Conservation (phyloP, 2,329 filamentous ascomycete genomes). For the Penicillium glabrum region DNA sequence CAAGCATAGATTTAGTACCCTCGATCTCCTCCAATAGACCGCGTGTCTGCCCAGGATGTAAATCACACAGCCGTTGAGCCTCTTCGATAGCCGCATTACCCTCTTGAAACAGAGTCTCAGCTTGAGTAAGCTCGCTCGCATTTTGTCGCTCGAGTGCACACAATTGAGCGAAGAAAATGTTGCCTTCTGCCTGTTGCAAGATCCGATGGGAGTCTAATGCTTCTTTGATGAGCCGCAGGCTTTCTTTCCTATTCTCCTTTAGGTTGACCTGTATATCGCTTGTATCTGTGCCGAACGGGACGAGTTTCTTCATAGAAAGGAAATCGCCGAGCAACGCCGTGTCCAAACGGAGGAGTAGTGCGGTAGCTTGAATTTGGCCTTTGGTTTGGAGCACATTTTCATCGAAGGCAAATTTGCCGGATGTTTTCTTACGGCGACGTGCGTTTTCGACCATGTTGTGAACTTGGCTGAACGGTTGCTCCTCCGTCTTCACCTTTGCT, state of each 20-base stretch:
- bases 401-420: conserved; percentile 24
- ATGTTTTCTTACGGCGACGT: conserved; percentile 26
- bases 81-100: conserved; percentile 20
- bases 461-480: conserved; percentile 42
- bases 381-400: conserved; percentile 36
- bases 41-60: conserved; percentile 28
- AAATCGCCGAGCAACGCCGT: conserved; percentile 49
- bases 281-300: not conserved
- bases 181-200: conserved; percentile 51
- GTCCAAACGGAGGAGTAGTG: conserved; percentile 53
- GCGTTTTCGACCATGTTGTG: conserved; percentile 35
- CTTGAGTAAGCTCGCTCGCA: not conserved
- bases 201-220: conserved; percentile 39
- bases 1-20: conserved; percentile 48
- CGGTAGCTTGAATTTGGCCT: conserved; percentile 43
- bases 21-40: conserved; percentile 49
- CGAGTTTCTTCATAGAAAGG: conserved; percentile 21
- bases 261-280: conserved; percentile 26
- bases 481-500: conserved; percentile 31
- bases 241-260: conserved; percentile 39
- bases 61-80: conserved; percentile 27
- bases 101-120: conserved; percentile 5
- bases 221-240: conserved; percentile 40
- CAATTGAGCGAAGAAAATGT: conserved; percentile 53
- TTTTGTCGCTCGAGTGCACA: conserved; percentile 43